Evolutionary conservation across 202 grass and related monocot genomes (phyloP).

Genomic region (Zoysia matrella): DNA sequence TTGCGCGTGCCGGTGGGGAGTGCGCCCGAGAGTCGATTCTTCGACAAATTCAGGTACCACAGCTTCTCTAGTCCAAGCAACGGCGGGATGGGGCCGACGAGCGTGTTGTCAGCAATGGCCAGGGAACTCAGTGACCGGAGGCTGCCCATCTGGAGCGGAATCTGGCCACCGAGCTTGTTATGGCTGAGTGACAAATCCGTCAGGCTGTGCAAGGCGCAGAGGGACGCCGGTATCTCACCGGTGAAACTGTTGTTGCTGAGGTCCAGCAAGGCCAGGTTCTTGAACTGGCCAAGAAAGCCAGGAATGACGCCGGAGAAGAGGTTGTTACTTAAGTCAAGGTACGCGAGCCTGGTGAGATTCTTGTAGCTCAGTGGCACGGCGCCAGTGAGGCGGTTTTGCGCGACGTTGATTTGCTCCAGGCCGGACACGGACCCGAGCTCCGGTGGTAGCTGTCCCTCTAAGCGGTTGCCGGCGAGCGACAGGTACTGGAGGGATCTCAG

Average conservation of each 20-base stretch:
- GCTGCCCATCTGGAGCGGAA: conserved; percentile 59
- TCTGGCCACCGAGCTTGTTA: conserved; percentile 63
- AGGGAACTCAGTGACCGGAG: conserved; percentile 67
- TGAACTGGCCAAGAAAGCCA: conserved; percentile 58
- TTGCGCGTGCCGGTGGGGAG: conserved; percentile 39
- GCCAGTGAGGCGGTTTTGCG: conserved; percentile 59
- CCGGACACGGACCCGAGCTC: conserved; percentile 49
- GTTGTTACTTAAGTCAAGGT: conserved; percentile 68
- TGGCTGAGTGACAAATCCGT: conserved; percentile 56
- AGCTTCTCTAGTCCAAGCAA: conserved; percentile 59
- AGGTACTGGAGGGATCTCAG: conserved; percentile 58
- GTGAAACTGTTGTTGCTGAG: conserved; percentile 80
- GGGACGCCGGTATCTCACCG: conserved; percentile 66
- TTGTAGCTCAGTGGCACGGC: conserved; percentile 53
- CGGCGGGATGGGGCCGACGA: conserved; percentile 61
- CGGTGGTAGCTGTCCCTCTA: conserved; percentile 62
- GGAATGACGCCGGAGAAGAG: conserved; percentile 59
- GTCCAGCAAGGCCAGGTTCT: conserved; percentile 61
- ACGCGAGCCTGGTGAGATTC: conserved; percentile 54
- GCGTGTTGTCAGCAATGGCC: conserved; percentile 52
- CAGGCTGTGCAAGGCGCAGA: conserved; percentile 49
- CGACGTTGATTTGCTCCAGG: conserved; percentile 74
- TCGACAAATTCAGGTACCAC: conserved; percentile 80
- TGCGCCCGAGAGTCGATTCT: conserved; percentile 54
- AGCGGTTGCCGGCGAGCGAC: conserved; percentile 68